Evolutionary conservation across 2,329 filamentous ascomycete genomes (phyloP).

Genomic region (Tolypocladium inflatum): DNA sequence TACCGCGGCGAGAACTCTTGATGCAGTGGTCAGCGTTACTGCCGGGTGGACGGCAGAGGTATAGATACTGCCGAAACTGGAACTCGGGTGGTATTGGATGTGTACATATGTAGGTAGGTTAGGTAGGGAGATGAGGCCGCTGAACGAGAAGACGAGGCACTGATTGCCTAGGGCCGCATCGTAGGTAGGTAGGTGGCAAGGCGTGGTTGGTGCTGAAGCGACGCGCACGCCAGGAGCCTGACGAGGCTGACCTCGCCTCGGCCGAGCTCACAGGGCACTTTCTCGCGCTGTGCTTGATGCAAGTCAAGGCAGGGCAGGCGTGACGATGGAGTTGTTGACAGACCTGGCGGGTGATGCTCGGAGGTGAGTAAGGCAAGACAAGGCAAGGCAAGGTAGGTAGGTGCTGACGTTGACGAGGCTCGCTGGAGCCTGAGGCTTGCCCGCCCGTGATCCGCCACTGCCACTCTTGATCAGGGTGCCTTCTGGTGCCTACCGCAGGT

Average conservation of each 20-base stretch:
- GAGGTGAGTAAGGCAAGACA: neutral
- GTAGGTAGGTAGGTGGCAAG: neutral
- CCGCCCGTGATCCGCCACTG: neutral
- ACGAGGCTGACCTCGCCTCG: neutral
- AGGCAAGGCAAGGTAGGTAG: neutral
- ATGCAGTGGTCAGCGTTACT: neutral
- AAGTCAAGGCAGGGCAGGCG: neutral
- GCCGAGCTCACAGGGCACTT: neutral
- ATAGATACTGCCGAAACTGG: neutral
- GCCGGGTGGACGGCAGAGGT: neutral
- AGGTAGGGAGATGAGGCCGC: neutral
- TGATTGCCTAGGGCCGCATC: neutral
- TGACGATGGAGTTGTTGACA: neutral
- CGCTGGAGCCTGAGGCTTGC: neutral
- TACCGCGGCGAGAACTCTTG: neutral
- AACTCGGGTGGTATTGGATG: neutral
- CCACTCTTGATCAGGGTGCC: neutral
- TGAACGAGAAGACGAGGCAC: neutral
- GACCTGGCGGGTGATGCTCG: neutral
- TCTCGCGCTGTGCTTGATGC: neutral
- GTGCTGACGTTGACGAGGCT: neutral
- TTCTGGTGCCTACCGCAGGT: neutral
- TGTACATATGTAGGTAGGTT: neutral
- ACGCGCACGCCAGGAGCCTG: neutral
- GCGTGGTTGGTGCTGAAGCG: neutral